These are phyloP conservation scores for Capsicum rhomboideum DNA, from an alignment of 257 asterid species.

Conservation along the genomic window DNA sequence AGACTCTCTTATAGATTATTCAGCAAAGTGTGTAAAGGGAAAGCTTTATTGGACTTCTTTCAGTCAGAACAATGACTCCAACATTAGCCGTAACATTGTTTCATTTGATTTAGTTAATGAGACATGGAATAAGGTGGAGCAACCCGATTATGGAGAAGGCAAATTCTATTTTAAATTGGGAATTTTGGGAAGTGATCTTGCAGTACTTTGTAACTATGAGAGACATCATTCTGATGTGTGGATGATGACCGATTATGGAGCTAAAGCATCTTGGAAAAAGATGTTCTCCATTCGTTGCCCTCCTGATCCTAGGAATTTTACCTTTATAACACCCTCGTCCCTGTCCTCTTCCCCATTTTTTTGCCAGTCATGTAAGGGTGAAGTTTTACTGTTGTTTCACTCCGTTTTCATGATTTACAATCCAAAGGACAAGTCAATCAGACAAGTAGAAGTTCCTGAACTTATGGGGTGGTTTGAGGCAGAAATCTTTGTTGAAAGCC, in stretches of 20 bases:
- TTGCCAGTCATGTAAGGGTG: slow-evolving; percentile 21
- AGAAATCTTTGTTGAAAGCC: slow-evolving; percentile 30
- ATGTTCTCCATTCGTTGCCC: slow-evolving; percentile 2
- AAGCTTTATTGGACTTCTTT: too few species aligned
- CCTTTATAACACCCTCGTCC: neutral
- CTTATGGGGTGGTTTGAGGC: slow-evolving; percentile 4
- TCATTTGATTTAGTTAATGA: slow-evolving; percentile 32
- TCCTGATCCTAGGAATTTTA: too few species aligned
- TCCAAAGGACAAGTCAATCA: neutral
- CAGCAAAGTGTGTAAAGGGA: too few species aligned
- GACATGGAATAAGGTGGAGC: slow-evolving; percentile 26
- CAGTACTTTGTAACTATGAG: slow-evolving; percentile 11
- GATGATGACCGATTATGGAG: slow-evolving; percentile 44
- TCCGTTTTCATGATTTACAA: neutral
- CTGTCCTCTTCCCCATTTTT: neutral
- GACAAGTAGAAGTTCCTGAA: slow-evolving; percentile 10
- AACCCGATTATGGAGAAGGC: slow-evolving; percentile 9
- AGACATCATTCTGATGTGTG: slow-evolving; percentile 20
- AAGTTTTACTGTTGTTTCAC: slow-evolving; percentile 13
- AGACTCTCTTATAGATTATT: too few species aligned
- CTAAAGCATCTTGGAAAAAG: slow-evolving; percentile 37
- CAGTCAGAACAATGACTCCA: too few species aligned
- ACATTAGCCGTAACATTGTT: neutral
- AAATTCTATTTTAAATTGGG: slow-evolving; percentile 1
- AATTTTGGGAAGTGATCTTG: neutral